These are phyloP conservation scores for Pyracantha coccinea DNA, from an alignment of 331 rosid genomes.

Conservation along the genomic window DNA sequence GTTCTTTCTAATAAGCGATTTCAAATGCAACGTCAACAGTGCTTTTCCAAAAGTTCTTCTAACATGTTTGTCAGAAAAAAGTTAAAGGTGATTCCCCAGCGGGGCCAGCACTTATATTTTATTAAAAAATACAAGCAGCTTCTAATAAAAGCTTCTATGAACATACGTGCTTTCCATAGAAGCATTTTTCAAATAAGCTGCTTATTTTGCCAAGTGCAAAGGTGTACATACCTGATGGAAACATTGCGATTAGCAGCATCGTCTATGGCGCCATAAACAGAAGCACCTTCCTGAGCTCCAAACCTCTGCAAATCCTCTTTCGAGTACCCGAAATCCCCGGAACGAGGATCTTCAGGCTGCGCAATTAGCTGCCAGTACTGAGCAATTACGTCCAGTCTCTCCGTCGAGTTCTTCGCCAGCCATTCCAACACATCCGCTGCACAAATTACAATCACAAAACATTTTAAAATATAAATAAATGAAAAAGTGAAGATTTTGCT, in stretches of 20 bases:
- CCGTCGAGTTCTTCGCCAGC: constrained; percentile 74
- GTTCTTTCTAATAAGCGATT: no score
- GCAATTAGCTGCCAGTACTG: constrained; percentile 81
- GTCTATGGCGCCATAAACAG: constrained; percentile 55
- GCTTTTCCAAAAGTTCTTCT: no score
- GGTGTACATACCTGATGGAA: not conserved
- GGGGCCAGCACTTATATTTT: no score
- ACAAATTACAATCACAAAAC: not conserved
- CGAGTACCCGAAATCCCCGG: constrained; percentile 85
- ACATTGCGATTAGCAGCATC: constrained; percentile 75
- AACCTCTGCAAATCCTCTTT: constrained; percentile 43
- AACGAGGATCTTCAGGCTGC: constrained; percentile 50
- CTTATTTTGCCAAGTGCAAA: not conserved
- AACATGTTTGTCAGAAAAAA: no score
- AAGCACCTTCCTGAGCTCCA: constrained; percentile 67
- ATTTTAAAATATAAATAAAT: not conserved
- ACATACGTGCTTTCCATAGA: no score
- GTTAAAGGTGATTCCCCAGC: no score
- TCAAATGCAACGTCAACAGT: no score
- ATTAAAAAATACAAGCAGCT: no score
- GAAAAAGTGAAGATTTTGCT: not conserved
- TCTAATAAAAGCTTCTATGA: no score
- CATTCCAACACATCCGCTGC: constrained; percentile 81
- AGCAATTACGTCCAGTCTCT: constrained; percentile 64
- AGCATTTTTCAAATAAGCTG: no score